A percentile compares a stretch with the other conserved stretches of the same genome.
These are phyloP conservation scores for Cladosporium sp. DNA, from an alignment of 2,329 filamentous ascomycete genomes.

Conservation along the genomic window DNA sequence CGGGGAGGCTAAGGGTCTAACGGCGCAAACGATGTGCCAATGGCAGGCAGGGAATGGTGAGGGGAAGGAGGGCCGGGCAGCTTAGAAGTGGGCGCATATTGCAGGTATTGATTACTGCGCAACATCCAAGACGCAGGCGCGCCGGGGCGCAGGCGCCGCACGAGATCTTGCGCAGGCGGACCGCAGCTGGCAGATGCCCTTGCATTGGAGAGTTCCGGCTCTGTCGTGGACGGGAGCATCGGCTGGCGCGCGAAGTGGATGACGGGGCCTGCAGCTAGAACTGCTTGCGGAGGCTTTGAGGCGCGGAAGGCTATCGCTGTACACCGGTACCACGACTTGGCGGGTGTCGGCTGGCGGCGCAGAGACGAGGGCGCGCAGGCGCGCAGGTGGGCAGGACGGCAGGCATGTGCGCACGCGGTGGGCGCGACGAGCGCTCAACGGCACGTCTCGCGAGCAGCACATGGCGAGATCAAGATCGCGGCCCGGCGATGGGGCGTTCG, in stretches of 20 bases:
- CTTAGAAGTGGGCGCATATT: constrained; percentile 8
- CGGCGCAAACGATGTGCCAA: constrained; percentile 5
- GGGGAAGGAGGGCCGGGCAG: background rate
- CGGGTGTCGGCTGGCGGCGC: no score
- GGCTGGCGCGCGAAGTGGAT: no score
- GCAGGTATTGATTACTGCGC: background rate
- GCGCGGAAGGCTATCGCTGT: background rate
- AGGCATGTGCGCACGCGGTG: no score
- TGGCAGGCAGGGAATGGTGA: background rate
- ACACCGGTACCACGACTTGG: background rate
- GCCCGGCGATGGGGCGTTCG: no score
- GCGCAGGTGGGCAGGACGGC: no score
- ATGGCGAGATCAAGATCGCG: no score
- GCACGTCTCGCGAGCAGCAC: no score
- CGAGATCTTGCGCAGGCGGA: background rate
- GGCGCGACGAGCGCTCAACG: no score
- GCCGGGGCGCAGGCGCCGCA: background rate
- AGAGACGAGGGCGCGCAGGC: no score
- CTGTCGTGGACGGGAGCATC: background rate
- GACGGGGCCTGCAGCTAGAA: constrained; percentile 1
- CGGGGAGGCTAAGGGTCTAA: background rate
- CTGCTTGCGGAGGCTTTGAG: background rate
- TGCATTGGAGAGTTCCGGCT: no score
- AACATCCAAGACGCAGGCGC: background rate
- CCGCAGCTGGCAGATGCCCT: no score